Conservation (phyloP, 2,329 filamentous ascomycete genomes). For the Gaeumannomyces sp. region DNA sequence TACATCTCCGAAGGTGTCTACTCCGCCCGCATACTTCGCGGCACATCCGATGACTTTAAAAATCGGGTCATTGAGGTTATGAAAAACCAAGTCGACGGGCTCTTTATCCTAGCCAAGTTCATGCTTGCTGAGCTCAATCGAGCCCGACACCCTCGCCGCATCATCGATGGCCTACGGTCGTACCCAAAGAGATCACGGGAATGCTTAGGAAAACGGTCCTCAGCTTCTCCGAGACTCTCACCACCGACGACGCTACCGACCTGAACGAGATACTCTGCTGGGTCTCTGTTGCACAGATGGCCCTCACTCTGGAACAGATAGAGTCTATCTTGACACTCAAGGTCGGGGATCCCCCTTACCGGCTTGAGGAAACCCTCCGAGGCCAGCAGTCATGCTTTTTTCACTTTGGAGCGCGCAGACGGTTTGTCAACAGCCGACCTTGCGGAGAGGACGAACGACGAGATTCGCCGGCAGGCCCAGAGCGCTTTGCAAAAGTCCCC, state of each 20-base stretch:
- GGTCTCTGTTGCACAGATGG: constrained; percentile 9
- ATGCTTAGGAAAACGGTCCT: constrained; percentile 10
- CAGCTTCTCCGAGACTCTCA: constrained; percentile 6
- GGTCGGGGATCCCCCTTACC: constrained; percentile 3
- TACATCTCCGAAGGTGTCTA: constrained; percentile 8
- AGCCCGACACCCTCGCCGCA: not conserved
- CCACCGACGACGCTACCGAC: constrained; percentile 1
- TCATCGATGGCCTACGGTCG: constrained; percentile 4
- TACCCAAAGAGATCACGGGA: constrained; percentile 9
- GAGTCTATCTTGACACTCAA: constrained; percentile 5
- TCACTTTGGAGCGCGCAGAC: constrained; percentile 7
- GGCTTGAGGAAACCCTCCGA: constrained; percentile 8
- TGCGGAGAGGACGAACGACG: not conserved
- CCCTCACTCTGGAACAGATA: constrained; percentile 9
- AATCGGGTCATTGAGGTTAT: constrained; percentile 5
- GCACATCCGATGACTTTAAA: constrained; percentile 3
- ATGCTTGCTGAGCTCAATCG: constrained; percentile 7
- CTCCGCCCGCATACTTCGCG: not conserved
- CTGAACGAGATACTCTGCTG: constrained; percentile 10
- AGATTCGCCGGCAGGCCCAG: not conserved
- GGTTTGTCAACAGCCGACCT: constrained; percentile 9
- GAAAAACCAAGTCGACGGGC: constrained; percentile 8
- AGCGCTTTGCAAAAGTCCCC: not conserved
- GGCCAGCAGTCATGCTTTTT: constrained; percentile 6
- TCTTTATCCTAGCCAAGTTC: constrained; percentile 10